Conservation (phyloP, 345 rosid genomes). For the Cardamine resedifolia region DNA sequence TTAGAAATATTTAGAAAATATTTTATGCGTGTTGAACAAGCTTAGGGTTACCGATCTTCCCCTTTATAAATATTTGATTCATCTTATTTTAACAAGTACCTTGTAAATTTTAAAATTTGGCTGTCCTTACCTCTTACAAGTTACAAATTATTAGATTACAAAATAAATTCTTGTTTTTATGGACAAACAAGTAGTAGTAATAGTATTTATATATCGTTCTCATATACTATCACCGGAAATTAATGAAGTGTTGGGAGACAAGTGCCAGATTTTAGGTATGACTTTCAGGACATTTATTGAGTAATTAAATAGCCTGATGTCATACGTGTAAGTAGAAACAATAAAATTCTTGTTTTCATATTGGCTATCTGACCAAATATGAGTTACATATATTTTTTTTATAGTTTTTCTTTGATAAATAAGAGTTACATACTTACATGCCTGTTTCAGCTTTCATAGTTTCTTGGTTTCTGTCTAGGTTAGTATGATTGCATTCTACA, state of each 20-base stretch:
- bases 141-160: not conserved
- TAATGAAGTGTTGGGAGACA: slow-evolving; percentile 33
- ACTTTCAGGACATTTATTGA: slow-evolving; percentile 15
- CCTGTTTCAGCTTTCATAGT: not conserved
- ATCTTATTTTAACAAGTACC: no score
- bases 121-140: not conserved
- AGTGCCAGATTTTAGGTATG: slow-evolving; percentile 36
- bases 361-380: not conserved
- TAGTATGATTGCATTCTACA: no score
- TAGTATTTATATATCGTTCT: not conserved
- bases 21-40: no score
- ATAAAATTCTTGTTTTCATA: not conserved
- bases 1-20: no score
- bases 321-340: slow-evolving; percentile 6
- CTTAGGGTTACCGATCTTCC: no score
- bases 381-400: no score
- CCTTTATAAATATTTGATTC: no score
- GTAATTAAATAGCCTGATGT: slow-evolving; percentile 25
- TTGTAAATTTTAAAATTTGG: not conserved
- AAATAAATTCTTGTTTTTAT: not conserved
- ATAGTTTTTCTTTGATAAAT: no score
- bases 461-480: no score
- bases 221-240: slow-evolving; percentile 15
- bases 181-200: not conserved
- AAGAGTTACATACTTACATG: not conserved